These are phyloP conservation scores for Spatholobus suberectus DNA, from an alignment of 306 rosid genomes.

Conservation along the genomic window DNA sequence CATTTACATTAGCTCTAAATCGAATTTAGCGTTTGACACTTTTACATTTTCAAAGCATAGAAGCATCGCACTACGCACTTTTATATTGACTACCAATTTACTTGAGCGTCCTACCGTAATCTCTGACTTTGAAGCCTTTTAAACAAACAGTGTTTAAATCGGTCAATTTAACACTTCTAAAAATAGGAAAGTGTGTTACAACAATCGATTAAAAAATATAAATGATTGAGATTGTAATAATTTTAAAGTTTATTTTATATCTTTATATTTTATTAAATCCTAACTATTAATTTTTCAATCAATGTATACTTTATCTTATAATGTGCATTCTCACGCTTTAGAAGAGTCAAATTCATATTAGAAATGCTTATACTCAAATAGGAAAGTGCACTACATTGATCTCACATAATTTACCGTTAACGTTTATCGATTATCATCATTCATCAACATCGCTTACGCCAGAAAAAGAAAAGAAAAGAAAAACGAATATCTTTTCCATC, in stretches of 20 bases:
- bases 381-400: not conserved
- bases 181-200: not conserved
- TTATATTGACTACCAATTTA: slow-evolving; percentile 22
- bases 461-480: not conserved
- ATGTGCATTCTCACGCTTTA: not conserved
- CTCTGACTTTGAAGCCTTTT: not conserved
- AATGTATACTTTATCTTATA: not conserved
- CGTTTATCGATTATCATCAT: not conserved
- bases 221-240: not conserved
- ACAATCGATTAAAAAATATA: not conserved
- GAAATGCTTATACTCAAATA: not conserved
- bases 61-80: not conserved
- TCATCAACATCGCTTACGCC: not conserved
- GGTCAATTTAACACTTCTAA: not conserved
- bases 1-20: slow-evolving; percentile 9
- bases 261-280: not conserved
- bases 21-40: slow-evolving; percentile 3
- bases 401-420: not conserved
- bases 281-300: not conserved
- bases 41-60: not conserved
- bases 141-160: not conserved
- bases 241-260: not conserved
- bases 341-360: not conserved
- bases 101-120: not conserved
- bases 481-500: too few species aligned